A percentile compares a stretch with the other conserved stretches of the same genome.
These are phyloP conservation scores for Maudiozyma pseudohumilis DNA, from an alignment of 805 yeast genomes.

Conservation along the genomic window DNA sequence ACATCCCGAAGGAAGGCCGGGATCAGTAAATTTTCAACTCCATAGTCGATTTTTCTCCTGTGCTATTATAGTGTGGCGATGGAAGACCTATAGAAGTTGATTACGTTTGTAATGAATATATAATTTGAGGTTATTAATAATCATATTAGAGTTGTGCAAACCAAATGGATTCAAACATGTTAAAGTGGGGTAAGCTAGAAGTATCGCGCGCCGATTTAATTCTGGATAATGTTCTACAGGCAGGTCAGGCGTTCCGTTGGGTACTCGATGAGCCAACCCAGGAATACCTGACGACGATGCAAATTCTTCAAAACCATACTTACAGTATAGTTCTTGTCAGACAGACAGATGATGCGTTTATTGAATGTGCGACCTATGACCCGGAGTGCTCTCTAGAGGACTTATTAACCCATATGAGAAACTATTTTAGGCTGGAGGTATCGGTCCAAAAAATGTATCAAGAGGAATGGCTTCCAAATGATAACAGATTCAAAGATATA, in stretches of 20 bases:
- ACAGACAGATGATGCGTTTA: slow-evolving; percentile 44
- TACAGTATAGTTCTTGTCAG: slow-evolving; percentile 54
- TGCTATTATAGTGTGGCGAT: neutral
- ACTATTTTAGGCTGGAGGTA: slow-evolving; percentile 63
- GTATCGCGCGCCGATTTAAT: slow-evolving; percentile 20
- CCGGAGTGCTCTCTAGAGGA: slow-evolving; percentile 24
- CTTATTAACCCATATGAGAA: slow-evolving; percentile 37
- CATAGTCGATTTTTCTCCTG: no score
- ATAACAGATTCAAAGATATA: slow-evolving; percentile 37
- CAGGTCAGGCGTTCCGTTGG: slow-evolving; percentile 30
- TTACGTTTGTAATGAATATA: no score
- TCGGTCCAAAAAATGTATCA: slow-evolving; percentile 43
- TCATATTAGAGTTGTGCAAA: neutral
- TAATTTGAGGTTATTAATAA: no score
- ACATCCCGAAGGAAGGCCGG: no score
- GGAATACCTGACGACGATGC: slow-evolving; percentile 21
- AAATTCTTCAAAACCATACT: slow-evolving; percentile 18
- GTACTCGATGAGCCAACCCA: slow-evolving; percentile 15
- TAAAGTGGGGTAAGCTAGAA: slow-evolving; percentile 7
- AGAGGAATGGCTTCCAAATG: slow-evolving; percentile 49
- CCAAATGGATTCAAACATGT: slow-evolving; percentile 3
- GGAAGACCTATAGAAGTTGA: neutral
- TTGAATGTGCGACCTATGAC: slow-evolving; percentile 45
- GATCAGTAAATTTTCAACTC: no score
- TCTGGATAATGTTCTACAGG: slow-evolving; percentile 39